These are phyloP conservation scores for Gossypium mustelinum DNA, from an alignment of 345 rosid genomes.

Conservation along the genomic window DNA sequence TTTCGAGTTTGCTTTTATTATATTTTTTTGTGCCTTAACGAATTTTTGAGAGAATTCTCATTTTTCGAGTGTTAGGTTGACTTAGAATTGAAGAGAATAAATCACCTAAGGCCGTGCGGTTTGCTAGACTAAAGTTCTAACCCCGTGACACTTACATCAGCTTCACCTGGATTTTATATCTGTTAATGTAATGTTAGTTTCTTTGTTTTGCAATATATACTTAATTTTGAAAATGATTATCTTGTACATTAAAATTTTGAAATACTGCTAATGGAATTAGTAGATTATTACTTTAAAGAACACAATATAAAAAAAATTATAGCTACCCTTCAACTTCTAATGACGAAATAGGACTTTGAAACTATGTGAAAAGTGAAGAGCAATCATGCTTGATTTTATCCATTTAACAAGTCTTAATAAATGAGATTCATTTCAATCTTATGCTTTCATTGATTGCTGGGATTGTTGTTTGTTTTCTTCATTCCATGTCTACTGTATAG, in stretches of 20 bases:
- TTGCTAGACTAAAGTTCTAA: too few species aligned
- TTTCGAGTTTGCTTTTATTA: too few species aligned
- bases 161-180: neutral
- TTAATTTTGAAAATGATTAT: neutral
- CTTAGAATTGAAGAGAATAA: too few species aligned
- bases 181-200: neutral
- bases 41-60: too few species aligned
- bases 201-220: neutral
- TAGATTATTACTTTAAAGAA: constrained; percentile 2
- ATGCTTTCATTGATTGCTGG: neutral
- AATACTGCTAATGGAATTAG: neutral
- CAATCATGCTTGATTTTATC: neutral
- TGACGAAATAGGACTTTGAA: constrained; percentile 2
- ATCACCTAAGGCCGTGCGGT: too few species aligned
- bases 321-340: neutral
- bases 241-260: neutral
- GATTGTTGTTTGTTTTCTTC: neutral
- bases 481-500: neutral
- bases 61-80: too few species aligned
- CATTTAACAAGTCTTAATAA: neutral
- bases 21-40: too few species aligned
- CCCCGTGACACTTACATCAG: neutral
- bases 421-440: neutral
- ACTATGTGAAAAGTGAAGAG: neutral
- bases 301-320: neutral